These are phyloP conservation scores for Ceratocystis smalleyi DNA, from an alignment of 2,329 filamentous ascomycete species.

Conservation along the genomic window DNA sequence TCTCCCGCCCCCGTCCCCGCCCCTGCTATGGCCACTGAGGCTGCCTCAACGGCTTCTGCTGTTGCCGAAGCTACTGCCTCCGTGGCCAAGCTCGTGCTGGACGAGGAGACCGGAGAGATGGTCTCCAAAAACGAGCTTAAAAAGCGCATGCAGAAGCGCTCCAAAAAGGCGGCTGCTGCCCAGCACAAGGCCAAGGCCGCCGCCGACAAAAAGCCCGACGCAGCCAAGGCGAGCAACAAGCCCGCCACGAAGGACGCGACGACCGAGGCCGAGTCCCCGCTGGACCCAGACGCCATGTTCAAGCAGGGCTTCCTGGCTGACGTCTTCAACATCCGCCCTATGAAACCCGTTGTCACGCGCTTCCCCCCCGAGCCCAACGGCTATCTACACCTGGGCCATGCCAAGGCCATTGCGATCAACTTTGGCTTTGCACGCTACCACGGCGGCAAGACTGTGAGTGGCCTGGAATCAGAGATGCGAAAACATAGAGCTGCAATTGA, in stretches of 20 bases:
- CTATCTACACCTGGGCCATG: constrained; percentile 83
- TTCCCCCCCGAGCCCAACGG: constrained; percentile 86
- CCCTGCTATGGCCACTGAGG: background rate
- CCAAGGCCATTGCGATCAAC: constrained; percentile 90
- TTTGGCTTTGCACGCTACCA: constrained; percentile 85
- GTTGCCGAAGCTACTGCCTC: constrained; percentile 32
- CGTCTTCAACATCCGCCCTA: constrained; percentile 53
- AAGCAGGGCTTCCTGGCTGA: constrained; percentile 61
- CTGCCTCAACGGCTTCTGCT: background rate
- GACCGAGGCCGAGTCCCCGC: constrained; percentile 21
- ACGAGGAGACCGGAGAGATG: constrained; percentile 51
- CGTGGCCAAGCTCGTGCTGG: constrained; percentile 43
- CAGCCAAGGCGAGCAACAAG: constrained; percentile 31
- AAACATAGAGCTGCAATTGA: background rate
- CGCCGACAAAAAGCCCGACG: constrained; percentile 19
- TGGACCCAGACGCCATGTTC: constrained; percentile 56
- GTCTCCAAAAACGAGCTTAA: constrained; percentile 49
- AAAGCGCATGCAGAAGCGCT: constrained; percentile 43
- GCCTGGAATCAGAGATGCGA: constrained; percentile 1
- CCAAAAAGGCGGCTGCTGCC: constrained; percentile 39
- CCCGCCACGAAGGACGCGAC: constrained; percentile 32
- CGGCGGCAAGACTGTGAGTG: constrained; percentile 43
- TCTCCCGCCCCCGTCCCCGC: background rate
- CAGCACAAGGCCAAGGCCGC: constrained; percentile 33
- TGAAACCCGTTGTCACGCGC: constrained; percentile 48